Evolutionary conservation across 768 basidiomycete species (phyloP).

Genomic region (Strobilomyces echinocephalus): DNA sequence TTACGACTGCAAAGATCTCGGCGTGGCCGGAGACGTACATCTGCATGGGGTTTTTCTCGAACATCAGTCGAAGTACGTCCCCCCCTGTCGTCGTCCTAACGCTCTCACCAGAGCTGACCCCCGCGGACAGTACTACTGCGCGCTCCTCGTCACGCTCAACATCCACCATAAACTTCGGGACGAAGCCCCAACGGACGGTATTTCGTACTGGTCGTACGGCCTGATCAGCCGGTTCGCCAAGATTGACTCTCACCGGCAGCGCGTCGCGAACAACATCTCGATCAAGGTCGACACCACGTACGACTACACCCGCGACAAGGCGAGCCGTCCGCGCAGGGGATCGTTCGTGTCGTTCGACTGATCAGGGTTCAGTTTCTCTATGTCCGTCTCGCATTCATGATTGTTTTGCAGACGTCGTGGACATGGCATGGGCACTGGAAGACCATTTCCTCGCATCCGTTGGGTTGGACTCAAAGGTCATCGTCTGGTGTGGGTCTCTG

Average conservation of each 20-base stretch:
- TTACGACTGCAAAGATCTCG: background rate
- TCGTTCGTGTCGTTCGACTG: too few relatives aligned
- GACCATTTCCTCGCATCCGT: slow-evolving; percentile 92
- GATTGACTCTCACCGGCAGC: slow-evolving; percentile 1
- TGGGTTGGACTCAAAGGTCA: slow-evolving; percentile 84
- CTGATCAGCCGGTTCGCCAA: background rate
- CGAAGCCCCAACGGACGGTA: slow-evolving; percentile 1
- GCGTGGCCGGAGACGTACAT: slow-evolving; percentile 43
- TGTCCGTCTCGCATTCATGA: slow-evolving; percentile 3
- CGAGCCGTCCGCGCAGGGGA: slow-evolving; percentile 2
- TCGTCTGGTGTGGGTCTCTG: slow-evolving; percentile 86
- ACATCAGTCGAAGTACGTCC: slow-evolving; percentile 52
- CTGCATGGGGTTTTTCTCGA: slow-evolving; percentile 58
- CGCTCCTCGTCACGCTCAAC: slow-evolving; percentile 58
- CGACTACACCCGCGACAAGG: slow-evolving; percentile 43
- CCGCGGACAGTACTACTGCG: slow-evolving; percentile 47
- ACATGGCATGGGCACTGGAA: slow-evolving; percentile 91
- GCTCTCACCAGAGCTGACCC: too few relatives aligned
- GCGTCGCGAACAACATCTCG: slow-evolving; percentile 45
- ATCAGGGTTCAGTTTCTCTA: background rate
- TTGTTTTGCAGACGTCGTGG: slow-evolving; percentile 71
- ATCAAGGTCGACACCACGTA: slow-evolving; percentile 63
- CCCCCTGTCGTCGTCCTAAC: background rate
- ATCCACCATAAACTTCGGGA: slow-evolving; percentile 45
- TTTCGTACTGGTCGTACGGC: background rate